Evolutionary conservation across 2,329 filamentous ascomycete species (phyloP).

Genomic region (Sporothrix schenckii): DNA sequence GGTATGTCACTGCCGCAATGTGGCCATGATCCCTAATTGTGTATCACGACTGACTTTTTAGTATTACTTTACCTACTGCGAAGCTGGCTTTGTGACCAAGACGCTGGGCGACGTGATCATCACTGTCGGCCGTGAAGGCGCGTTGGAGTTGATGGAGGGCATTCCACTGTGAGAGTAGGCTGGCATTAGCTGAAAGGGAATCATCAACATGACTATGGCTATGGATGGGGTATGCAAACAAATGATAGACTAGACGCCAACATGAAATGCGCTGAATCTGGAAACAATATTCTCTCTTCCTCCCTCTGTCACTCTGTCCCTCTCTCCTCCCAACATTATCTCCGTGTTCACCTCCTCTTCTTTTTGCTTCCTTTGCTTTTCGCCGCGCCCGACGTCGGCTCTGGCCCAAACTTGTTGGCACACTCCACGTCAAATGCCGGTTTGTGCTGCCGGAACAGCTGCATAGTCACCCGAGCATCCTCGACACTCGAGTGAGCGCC

Average conservation of each 20-base stretch:
- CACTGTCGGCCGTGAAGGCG: slow-evolving; percentile 67
- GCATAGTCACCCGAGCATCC: slow-evolving; percentile 89
- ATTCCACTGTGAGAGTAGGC: slow-evolving; percentile 55
- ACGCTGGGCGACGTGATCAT: slow-evolving; percentile 74
- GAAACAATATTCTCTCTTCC: neutral
- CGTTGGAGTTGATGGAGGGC: slow-evolving; percentile 69
- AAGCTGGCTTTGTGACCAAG: slow-evolving; percentile 72
- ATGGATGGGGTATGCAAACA: slow-evolving; percentile 11
- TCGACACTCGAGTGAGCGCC: slow-evolving; percentile 68
- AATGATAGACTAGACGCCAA: slow-evolving; percentile 11
- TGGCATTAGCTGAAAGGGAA: neutral
- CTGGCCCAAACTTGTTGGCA: slow-evolving; percentile 63
- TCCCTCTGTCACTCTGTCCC: neutral
- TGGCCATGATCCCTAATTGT: neutral
- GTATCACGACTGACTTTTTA: slow-evolving; percentile 37
- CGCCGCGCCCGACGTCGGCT: slow-evolving; percentile 36
- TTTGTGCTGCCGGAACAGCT: slow-evolving; percentile 83
- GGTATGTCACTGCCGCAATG: slow-evolving; percentile 45
- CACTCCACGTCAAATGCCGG: slow-evolving; percentile 82
- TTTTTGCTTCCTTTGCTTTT: slow-evolving; percentile 50
- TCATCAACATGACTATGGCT: neutral
- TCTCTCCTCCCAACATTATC: no score
- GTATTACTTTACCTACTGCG: slow-evolving; percentile 77
- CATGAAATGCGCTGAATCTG: neutral
- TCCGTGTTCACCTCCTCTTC: slow-evolving; percentile 38